Percentiles rank a stretch among this genome's conserved stretches.
Conservation (phyloP, 768 basidiomycete species). For the Tephrocybe sp. region DNA sequence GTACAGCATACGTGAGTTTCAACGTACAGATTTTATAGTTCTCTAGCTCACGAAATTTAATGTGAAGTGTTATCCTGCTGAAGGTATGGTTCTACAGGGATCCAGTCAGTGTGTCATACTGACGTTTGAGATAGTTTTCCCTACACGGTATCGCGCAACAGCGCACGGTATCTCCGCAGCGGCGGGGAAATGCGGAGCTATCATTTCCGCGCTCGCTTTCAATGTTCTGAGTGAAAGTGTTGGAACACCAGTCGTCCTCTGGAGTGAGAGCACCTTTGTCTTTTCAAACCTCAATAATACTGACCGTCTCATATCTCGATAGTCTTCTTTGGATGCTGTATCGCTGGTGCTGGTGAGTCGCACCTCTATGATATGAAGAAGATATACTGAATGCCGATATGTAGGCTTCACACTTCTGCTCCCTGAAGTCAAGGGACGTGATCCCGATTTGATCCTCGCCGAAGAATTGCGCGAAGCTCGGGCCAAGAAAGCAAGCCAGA, state of each 20-base stretch:
- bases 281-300: too few relatives aligned
- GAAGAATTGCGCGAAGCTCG: conserved; percentile 25
- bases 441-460: conserved; percentile 33
- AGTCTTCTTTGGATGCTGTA: conserved; percentile 69
- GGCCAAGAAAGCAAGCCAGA: neutral
- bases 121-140: conserved; percentile 45
- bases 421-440: conserved; percentile 37
- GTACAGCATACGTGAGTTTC: conserved; percentile 51
- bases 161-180: conserved; percentile 84
- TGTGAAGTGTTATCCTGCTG: conserved; percentile 65
- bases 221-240: conserved; percentile 58
- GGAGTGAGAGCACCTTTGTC: conserved; percentile 50
- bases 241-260: conserved; percentile 63
- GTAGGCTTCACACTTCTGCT: conserved; percentile 32
- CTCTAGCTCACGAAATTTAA: too few relatives aligned
- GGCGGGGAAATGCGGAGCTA: conserved; percentile 79
- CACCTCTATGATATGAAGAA: neutral
- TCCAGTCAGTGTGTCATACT: too few relatives aligned
- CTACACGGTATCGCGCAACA: conserved; percentile 84
- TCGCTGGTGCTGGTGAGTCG: conserved; percentile 44
- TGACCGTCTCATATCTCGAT: neutral
- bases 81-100: conserved; percentile 31
- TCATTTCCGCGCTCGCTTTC: conserved; percentile 72
- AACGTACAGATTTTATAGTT: too few relatives aligned
- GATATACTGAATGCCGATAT: too few relatives aligned